A percentile compares a stretch with the other conserved stretches of the same genome.
Evolutionary conservation across 2,329 filamentous ascomycete genomes (phyloP).

Genomic region (Chaetomium strumarium): DNA sequence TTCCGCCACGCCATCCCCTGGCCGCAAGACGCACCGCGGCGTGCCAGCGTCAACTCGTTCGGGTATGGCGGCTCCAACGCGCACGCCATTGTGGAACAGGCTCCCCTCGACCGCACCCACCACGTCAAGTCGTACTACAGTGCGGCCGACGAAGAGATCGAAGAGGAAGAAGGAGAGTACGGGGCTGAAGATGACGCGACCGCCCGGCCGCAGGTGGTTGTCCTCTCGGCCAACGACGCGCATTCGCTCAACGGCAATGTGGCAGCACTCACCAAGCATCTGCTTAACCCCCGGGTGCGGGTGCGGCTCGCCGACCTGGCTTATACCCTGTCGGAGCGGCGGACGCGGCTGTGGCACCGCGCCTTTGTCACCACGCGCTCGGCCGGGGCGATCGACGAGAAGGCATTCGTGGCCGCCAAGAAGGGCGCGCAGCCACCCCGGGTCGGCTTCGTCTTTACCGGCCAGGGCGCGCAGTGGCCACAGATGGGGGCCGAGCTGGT

Average conservation of each 20-base stretch:
- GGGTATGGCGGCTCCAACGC: conserved; percentile 19
- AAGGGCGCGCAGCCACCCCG: background rate
- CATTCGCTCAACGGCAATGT: conserved; percentile 23
- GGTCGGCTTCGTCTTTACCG: conserved; percentile 24
- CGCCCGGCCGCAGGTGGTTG: background rate
- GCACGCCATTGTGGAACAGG: conserved; percentile 14
- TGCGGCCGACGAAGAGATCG: background rate
- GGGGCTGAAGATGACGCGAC: background rate
- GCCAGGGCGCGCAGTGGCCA: conserved; percentile 26
- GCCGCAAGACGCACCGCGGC: conserved; percentile 16
- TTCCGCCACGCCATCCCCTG: conserved; percentile 19
- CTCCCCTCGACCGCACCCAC: background rate
- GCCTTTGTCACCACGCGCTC: conserved; percentile 3
- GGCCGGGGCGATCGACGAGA: background rate
- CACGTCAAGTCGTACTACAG: background rate
- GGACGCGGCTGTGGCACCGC: conserved; percentile 9
- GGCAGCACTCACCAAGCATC: conserved; percentile 18
- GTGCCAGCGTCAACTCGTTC: conserved; percentile 18
- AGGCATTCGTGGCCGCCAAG: conserved; percentile 1
- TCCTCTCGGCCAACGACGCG: conserved; percentile 26
- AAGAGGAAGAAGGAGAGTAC: background rate
- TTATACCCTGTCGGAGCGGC: conserved; percentile 19
- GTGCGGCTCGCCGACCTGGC: conserved; percentile 14
- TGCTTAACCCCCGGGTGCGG: conserved; percentile 11
- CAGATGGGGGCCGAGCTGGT: conserved; percentile 27